A percentile compares a stretch with the other conserved stretches of the same genome.
These are phyloP conservation scores for Trichoderma endophyticum DNA, from an alignment of 2,329 filamentous ascomycete species.

Conservation along the genomic window DNA sequence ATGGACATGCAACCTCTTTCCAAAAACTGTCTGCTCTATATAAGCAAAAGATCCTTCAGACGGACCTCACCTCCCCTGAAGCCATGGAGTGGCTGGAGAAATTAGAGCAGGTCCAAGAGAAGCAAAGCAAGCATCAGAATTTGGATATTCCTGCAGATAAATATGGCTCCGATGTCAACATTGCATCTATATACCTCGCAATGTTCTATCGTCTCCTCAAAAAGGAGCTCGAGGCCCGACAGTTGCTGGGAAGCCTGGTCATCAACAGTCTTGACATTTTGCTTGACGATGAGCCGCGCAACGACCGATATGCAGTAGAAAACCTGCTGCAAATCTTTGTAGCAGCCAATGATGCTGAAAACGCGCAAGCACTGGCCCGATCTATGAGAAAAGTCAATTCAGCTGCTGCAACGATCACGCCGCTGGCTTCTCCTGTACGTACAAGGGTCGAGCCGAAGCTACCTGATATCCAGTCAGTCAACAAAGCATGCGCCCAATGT, in stretches of 20 bases:
- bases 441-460: conserved; percentile 35
- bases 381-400: conserved; percentile 39
- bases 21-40: conserved; percentile 39
- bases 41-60: conserved; percentile 33
- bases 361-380: conserved; percentile 37
- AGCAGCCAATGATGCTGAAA: conserved; percentile 36
- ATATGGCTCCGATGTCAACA: conserved; percentile 42
- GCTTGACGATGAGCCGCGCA: conserved; percentile 40
- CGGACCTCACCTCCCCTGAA: conserved; percentile 27
- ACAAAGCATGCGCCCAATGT: conserved; percentile 39
- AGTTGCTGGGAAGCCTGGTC: conserved; percentile 34
- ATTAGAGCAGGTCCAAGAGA: conserved; percentile 35
- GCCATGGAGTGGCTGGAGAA: conserved; percentile 34
- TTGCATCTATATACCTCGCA: conserved; percentile 40
- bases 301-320: conserved; percentile 42
- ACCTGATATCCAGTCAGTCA: conserved; percentile 34
- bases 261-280: conserved; percentile 38
- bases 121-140: conserved; percentile 39
- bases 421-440: conserved; percentile 29
- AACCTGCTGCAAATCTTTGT: conserved; percentile 40
- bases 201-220: conserved; percentile 37
- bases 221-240: conserved; percentile 27
- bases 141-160: conserved; percentile 40
- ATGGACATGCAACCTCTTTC: conserved; percentile 40
- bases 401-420: conserved; percentile 27